Percentiles rank a stretch among this genome's conserved stretches.
Conservation (phyloP, 2,329 filamentous ascomycete species). For the Fusarium albidum region DNA sequence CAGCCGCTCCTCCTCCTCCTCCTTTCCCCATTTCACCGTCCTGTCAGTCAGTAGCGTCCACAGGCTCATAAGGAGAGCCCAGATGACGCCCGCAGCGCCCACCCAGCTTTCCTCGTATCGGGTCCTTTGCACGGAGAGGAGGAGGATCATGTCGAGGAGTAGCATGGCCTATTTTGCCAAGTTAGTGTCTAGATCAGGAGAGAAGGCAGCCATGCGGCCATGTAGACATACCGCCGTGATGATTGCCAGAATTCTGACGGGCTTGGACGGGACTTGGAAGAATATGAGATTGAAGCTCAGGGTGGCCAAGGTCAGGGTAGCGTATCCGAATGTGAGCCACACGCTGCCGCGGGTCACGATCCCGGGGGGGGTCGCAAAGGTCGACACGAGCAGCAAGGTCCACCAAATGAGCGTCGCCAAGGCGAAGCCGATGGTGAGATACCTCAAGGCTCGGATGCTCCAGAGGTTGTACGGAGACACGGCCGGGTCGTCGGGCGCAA, state of each 20-base stretch:
- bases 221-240: constrained; percentile 60
- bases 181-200: not conserved
- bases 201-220: no score
- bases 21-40: constrained; percentile 89
- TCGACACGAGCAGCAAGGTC: constrained; percentile 85
- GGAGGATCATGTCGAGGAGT: constrained; percentile 76
- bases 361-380: constrained; percentile 88
- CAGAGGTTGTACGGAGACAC: constrained; percentile 95
- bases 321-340: constrained; percentile 88
- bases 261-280: constrained; percentile 83
- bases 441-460: constrained; percentile 83
- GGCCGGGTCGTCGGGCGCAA: constrained; percentile 55
- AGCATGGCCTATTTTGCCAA: constrained; percentile 41
- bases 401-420: constrained; percentile 88
- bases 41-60: constrained; percentile 84
- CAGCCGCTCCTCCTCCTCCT: constrained; percentile 89
- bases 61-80: constrained; percentile 78
- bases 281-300: constrained; percentile 83
- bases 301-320: constrained; percentile 79
- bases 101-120: constrained; percentile 90
- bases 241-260: constrained; percentile 77
- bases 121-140: constrained; percentile 76
- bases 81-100: constrained; percentile 84
- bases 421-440: constrained; percentile 79
- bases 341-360: constrained; percentile 89